Evolutionary conservation across 495 filamentous ascomycete species (phyloP), one percentile per base, ranked within the genome.

Genomic region (Daldinia grandis): DNA sequence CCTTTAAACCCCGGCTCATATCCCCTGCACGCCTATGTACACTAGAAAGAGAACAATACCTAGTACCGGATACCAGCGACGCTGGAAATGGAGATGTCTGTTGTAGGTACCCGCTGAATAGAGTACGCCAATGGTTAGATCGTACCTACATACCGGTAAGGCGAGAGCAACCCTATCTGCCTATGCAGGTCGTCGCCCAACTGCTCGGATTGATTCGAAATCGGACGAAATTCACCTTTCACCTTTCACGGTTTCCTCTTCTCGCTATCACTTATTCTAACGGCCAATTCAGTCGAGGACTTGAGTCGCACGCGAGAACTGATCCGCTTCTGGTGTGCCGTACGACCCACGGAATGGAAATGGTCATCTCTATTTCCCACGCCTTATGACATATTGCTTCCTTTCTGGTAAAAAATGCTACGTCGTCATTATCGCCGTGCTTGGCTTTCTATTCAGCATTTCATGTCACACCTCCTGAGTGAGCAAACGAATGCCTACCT

Each of bases 61-160:
- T n/a, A 47, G 42, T 47, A 47, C 42, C 42, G 42, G 19, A 47
- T 28, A 30, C 49, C 15, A 53, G 25, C 49, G 49, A 53, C 53
- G 60, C 60, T 50, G 37, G 28, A 33, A 56, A 55, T 55, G 47
- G 42, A 56, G 61, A 64, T 44, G 50, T 53, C 49, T 33, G 60
- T 37, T 25, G 60, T n/a, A n/a, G n/a, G n/a, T 69, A 69, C 67
- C 67, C 67, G 67, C 67, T 64, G 49, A 69, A 64, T 69, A 69
- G 33, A 53, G 60, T 60, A 53, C 50, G 55, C 67, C 49, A 61
- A 47, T 33, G 59, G 63, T 35, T 58, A 55, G 68, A 66, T 71
- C 58, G 51, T 58, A 63, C 59, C 33, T 64, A 44, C 42, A 65
- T 59, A 50, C 51, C 51, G 42, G 31, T 51, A 62, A 58, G 58